Conservation (phyloP, 805 yeast genomes). For the Candida glaebosa region DNA sequence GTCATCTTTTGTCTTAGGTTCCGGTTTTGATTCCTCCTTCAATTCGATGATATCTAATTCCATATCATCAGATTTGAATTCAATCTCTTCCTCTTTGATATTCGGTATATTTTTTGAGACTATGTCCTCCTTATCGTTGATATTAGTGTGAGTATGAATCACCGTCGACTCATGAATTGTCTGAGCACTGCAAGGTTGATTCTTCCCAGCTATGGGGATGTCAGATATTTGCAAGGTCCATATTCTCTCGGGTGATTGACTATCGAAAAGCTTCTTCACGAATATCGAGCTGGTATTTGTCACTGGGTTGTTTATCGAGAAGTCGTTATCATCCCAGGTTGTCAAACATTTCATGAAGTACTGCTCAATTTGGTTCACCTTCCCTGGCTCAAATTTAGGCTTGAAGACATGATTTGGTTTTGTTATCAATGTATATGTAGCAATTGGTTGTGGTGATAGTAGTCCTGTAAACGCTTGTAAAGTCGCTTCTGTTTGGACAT, state of each 20-base stretch:
- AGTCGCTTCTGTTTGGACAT: conserved; percentile 43
- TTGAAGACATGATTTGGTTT: conserved; percentile 49
- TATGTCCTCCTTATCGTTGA: conserved; percentile 3
- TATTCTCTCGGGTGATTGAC: conserved; percentile 17
- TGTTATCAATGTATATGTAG: conserved; percentile 48
- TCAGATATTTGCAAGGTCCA: conserved; percentile 70
- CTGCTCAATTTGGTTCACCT: conserved; percentile 55
- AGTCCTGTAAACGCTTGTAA: conserved; percentile 52
- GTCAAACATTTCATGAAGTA: conserved; percentile 49
- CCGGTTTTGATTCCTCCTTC: background rate
- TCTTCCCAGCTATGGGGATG: conserved; percentile 72
- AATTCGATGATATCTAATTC: conserved; percentile 7
- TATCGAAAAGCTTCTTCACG: conserved; percentile 28
- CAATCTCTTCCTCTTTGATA: conserved; percentile 2
- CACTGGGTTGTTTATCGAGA: conserved; percentile 22
- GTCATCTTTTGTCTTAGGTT: conserved; percentile 2
- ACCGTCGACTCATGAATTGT: conserved; percentile 61
- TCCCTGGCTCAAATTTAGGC: conserved; percentile 54
- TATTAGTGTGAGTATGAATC: conserved; percentile 45
- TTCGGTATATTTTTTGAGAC: background rate
- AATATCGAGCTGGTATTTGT: conserved; percentile 17
- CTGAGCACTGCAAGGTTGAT: conserved; percentile 58
- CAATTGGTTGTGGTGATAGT: conserved; percentile 39
- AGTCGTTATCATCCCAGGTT: conserved; percentile 40
- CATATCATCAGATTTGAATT: conserved; percentile 1